These are phyloP conservation scores for Zychaea mexicana DNA, from an alignment of 371 early-diverging fungal species.

Conservation along the genomic window DNA sequence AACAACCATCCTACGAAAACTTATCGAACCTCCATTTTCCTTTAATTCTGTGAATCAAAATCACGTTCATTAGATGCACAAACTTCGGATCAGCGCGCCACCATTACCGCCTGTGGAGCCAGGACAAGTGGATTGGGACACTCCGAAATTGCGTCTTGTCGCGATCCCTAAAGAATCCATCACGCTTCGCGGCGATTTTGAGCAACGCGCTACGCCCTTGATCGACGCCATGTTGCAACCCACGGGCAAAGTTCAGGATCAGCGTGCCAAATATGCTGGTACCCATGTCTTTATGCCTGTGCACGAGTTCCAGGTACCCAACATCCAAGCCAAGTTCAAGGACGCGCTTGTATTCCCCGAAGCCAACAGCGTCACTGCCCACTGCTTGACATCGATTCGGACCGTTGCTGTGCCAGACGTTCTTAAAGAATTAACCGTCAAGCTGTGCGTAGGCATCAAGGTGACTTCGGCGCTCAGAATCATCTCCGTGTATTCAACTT, in stretches of 20 bases:
- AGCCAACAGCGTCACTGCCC: conserved; percentile 35
- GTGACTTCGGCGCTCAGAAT: conserved; percentile 76
- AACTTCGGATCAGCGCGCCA: conserved; percentile 60
- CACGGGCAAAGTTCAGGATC: conserved; percentile 7
- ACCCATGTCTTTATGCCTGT: conserved; percentile 63
- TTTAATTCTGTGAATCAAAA: background rate
- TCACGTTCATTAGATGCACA: conserved; percentile 55
- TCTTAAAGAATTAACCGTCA: conserved; percentile 49
- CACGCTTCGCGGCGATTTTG: conserved; percentile 55
- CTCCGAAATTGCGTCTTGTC: conserved; percentile 51
- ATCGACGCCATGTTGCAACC: conserved; percentile 33
- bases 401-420: conserved; percentile 57
- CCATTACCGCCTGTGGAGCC: conserved; percentile 55
- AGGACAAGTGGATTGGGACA: conserved; percentile 46
- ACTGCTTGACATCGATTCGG: conserved; percentile 68
- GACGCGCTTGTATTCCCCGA: conserved; percentile 46
- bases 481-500: conserved; percentile 68
- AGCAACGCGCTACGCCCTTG: conserved; percentile 33
- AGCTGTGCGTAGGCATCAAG: conserved; percentile 72
- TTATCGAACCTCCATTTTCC: background rate
- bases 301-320: conserved; percentile 69
- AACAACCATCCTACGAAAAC: no score
- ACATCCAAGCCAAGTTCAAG: conserved; percentile 52
- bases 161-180: conserved; percentile 51
- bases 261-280: conserved; percentile 14